phyloP scores from a whole-genome alignment of 2,329 filamentous ascomycete species.

The Aspergillus transmontanensis region DNA sequence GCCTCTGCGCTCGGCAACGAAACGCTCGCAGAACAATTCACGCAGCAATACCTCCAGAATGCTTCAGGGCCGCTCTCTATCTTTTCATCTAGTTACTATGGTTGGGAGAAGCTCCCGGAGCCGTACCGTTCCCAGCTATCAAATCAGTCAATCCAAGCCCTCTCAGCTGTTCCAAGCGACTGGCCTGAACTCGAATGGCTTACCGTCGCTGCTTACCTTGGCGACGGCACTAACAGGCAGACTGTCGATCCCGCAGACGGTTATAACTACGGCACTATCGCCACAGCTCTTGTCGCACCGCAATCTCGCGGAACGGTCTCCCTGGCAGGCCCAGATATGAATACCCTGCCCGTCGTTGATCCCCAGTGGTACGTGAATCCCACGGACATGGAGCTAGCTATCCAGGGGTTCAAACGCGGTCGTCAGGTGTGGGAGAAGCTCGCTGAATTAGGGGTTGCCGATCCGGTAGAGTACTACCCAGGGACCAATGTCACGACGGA shows the following conservation, averaged over 20 bases:
- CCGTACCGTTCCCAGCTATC: conserved; percentile 23
- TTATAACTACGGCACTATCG: conserved; percentile 19
- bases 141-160: conserved; percentile 8
- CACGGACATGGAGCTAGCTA: conserved; percentile 46
- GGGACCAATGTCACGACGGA: conserved; percentile 43
- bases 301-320: conserved; percentile 20
- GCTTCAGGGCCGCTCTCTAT: conserved; percentile 29
- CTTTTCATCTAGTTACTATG: conserved; percentile 25
- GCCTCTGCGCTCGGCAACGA: conserved; percentile 26
- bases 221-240: conserved; percentile 17
- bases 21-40: conserved; percentile 20
- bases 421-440: conserved; percentile 38
- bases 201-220: conserved; percentile 17
- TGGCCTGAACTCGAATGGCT: conserved; percentile 39
- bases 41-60: conserved; percentile 27
- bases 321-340: conserved; percentile 18
- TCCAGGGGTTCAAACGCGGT: conserved; percentile 45
- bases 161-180: conserved; percentile 30
- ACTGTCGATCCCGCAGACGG: conserved; percentile 27
- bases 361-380: conserved; percentile 18
- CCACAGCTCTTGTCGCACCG: conserved; percentile 14
- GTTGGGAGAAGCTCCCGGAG: conserved; percentile 34
- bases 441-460: conserved; percentile 20
- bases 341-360: conserved; percentile 18
- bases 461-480: conserved; percentile 38